A percentile compares a stretch with the other conserved stretches of the same genome.
These are phyloP conservation scores for Brettanomyces bruxellensis DNA, from an alignment of 805 yeast species.

Conservation along the genomic window DNA sequence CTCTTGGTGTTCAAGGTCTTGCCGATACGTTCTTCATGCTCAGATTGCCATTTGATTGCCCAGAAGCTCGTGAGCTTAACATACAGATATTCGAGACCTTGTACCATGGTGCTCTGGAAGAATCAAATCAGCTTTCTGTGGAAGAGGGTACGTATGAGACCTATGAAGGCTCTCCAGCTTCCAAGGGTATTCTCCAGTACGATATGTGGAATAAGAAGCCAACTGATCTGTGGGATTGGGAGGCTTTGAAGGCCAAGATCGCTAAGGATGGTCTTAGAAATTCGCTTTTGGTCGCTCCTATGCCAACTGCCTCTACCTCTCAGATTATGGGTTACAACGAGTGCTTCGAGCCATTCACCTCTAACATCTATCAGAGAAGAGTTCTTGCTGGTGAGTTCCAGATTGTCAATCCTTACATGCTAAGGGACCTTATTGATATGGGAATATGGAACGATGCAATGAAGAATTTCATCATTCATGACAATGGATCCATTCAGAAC, in stretches of 20 bases:
- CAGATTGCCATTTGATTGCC: constrained; percentile 50
- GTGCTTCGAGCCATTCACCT: constrained; percentile 56
- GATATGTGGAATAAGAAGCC: constrained; percentile 55
- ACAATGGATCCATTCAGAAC: constrained; percentile 50
- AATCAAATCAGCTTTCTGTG: constrained; percentile 45
- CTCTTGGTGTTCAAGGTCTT: constrained; percentile 56
- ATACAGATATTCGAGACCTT: constrained; percentile 55
- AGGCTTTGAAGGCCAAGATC: constrained; percentile 38
- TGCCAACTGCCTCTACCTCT: constrained; percentile 63
- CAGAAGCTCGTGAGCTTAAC: constrained; percentile 46
- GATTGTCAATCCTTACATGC: constrained; percentile 50
- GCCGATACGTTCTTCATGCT: constrained; percentile 51
- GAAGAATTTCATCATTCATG: constrained; percentile 47
- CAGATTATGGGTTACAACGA: constrained; percentile 55
- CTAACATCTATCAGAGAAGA: constrained; percentile 54
- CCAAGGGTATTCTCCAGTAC: constrained; percentile 46
- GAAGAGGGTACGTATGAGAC: constrained; percentile 42
- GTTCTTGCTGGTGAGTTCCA: constrained; percentile 59
- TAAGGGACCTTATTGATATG: constrained; percentile 48
- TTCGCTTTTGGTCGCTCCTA: constrained; percentile 53
- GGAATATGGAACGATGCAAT: constrained; percentile 50
- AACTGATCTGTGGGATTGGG: constrained; percentile 52
- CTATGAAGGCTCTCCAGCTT: constrained; percentile 51
- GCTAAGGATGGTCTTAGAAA: constrained; percentile 45
- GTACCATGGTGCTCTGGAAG: constrained; percentile 50